Conservation (phyloP, 225 moss, liverwort and hornwort genomes). For the Polytrichum formosum region DNA sequence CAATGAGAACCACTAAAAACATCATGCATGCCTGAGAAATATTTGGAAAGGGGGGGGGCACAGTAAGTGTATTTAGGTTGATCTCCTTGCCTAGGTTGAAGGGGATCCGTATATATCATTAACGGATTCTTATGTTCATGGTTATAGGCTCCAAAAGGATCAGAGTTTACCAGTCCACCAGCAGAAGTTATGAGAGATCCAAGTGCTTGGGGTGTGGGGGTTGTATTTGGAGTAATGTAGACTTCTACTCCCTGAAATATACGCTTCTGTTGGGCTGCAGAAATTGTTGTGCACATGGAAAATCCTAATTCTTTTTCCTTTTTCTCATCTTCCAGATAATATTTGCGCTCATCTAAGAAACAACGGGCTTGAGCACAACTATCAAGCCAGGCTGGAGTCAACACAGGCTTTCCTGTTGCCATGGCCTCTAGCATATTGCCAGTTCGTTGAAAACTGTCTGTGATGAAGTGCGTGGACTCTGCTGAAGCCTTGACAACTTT, state of each 20-base stretch:
- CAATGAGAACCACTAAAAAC: too few species aligned
- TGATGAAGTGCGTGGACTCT: slow-evolving; percentile 56
- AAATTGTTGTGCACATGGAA: slow-evolving; percentile 40
- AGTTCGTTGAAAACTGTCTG: slow-evolving; percentile 55
- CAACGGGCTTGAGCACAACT: slow-evolving; percentile 35
- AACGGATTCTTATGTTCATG: too few species aligned
- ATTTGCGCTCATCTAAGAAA: slow-evolving; percentile 41
- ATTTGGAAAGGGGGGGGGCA: too few species aligned
- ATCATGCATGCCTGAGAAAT: too few species aligned
- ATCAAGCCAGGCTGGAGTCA: slow-evolving; percentile 46
- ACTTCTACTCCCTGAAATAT: slow-evolving; percentile 50
- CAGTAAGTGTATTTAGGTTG: too few species aligned
- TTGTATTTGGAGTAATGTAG: slow-evolving; percentile 43
- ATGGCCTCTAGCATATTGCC: slow-evolving; percentile 64
- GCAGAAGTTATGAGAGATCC: slow-evolving; percentile 41
- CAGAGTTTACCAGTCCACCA: slow-evolving; percentile 41
- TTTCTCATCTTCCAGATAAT: slow-evolving; percentile 39
- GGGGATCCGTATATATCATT: too few species aligned
- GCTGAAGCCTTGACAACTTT: slow-evolving; percentile 29
- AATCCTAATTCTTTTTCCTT: slow-evolving; percentile 60
- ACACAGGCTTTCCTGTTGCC: slow-evolving; percentile 58
- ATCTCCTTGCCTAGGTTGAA: too few species aligned
- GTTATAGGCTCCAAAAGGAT: background rate
- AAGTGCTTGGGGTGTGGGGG: slow-evolving; percentile 43
- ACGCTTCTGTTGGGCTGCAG: slow-evolving; percentile 38